Percentiles rank a stretch among this genome's conserved stretches.
These are phyloP conservation scores for Umbellularia californica DNA, from an alignment of 164 flowering plant genomes.

Conservation along the genomic window DNA sequence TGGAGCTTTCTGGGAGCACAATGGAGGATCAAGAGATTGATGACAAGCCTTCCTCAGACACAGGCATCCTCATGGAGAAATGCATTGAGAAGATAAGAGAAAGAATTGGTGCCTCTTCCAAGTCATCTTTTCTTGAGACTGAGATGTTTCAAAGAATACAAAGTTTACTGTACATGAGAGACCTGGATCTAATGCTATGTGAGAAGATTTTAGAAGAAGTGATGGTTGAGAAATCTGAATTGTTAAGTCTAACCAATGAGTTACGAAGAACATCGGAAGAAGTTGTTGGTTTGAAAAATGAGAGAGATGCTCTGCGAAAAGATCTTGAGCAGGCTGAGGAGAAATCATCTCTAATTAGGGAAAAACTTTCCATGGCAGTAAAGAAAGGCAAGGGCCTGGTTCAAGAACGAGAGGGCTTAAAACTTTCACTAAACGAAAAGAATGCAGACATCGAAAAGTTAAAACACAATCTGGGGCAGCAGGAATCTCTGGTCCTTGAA, in stretches of 20 bases:
- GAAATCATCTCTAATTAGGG: slow-evolving; percentile 63
- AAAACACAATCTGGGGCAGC: slow-evolving; percentile 56
- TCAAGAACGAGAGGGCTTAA: slow-evolving; percentile 80
- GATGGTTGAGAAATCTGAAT: slow-evolving; percentile 31
- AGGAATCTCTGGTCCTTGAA: slow-evolving; percentile 38
- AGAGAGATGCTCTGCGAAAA: slow-evolving; percentile 48
- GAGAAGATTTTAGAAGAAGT: slow-evolving; percentile 60
- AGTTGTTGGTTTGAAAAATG: slow-evolving; percentile 41
- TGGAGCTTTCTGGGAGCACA: slow-evolving; percentile 10
- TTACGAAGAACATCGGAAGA: slow-evolving; percentile 38
- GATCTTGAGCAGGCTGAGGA: slow-evolving; percentile 74
- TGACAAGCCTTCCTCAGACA: slow-evolving; percentile 26
- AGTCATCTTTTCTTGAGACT: slow-evolving; percentile 24
- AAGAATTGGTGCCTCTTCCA: slow-evolving; percentile 21
- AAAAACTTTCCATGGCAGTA: slow-evolving; percentile 92
- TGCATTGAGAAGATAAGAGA: slow-evolving; percentile 57
- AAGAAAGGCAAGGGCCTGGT: slow-evolving; percentile 96
- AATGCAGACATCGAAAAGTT: slow-evolving; percentile 65
- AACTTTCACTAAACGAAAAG: slow-evolving; percentile 56
- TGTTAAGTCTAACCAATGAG: slow-evolving; percentile 37
- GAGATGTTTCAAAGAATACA: slow-evolving; percentile 49
- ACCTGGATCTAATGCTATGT: slow-evolving; percentile 50
- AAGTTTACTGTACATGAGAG: slow-evolving; percentile 45
- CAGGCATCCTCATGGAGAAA: slow-evolving; percentile 34
- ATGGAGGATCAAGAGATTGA: slow-evolving; percentile 16